phyloP scores from a whole-genome alignment of 1,284 basidiomycete species.

The Malassezia arunalokei region DNA sequence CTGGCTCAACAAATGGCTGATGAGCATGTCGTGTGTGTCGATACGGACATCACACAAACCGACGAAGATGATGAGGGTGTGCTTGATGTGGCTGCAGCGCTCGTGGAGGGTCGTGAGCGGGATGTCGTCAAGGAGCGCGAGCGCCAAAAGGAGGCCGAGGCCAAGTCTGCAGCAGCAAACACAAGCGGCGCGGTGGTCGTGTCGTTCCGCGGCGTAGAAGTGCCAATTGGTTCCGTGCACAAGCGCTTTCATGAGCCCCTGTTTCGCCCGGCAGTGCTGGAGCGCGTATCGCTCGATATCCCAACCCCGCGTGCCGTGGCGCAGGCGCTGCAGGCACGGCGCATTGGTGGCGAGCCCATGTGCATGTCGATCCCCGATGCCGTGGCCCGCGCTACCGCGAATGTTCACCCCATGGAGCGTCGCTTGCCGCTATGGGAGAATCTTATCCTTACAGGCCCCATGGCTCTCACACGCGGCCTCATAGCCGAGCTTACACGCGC shows the following conservation, averaged over 20 bases:
- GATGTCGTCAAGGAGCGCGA: slow-evolving; percentile 21
- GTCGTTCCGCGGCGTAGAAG: slow-evolving; percentile 27
- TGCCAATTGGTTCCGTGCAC: slow-evolving; percentile 29
- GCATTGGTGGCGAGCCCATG: slow-evolving; percentile 9
- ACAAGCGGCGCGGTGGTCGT: slow-evolving; percentile 14
- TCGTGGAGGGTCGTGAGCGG: slow-evolving; percentile 32
- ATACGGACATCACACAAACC: slow-evolving; percentile 17
- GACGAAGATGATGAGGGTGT: slow-evolving; percentile 66
- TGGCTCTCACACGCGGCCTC: slow-evolving; percentile 27
- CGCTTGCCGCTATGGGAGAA: slow-evolving; percentile 38
- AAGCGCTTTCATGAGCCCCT: slow-evolving; percentile 37
- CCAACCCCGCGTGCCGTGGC: slow-evolving; percentile 8
- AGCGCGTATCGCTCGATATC: slow-evolving; percentile 16
- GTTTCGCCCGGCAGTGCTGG: slow-evolving; percentile 27
- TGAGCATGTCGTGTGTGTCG: slow-evolving; percentile 24
- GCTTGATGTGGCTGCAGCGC: slow-evolving; percentile 52
- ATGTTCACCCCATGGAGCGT: slow-evolving; percentile 27
- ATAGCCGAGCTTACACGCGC: slow-evolving; percentile 24
- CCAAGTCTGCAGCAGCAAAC: slow-evolving; percentile 57
- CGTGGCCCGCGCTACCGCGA: slow-evolving; percentile 21
- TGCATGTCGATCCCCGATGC: slow-evolving; percentile 23
- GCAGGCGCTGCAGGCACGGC: slow-evolving; percentile 7
- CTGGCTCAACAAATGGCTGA: slow-evolving; percentile 30
- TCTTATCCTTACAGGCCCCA: slow-evolving; percentile 35
- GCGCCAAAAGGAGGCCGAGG: slow-evolving; percentile 51